Evolutionary conservation across 495 filamentous ascomycete genomes (phyloP), one percentile per base, ranked within the genome.

Genomic region (Halenospora varia): DNA sequence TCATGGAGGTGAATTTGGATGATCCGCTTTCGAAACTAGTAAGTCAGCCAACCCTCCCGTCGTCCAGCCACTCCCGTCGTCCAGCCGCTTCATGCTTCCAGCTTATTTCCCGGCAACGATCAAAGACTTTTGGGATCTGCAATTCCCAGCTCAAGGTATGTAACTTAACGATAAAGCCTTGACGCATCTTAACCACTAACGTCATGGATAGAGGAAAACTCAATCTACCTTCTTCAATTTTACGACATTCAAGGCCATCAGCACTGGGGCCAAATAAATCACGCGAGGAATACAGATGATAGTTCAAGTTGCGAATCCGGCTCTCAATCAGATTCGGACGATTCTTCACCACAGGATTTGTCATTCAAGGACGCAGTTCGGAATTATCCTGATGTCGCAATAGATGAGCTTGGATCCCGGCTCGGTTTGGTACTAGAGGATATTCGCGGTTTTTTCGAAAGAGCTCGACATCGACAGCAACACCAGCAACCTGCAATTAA

Each of bases 191-290:
- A 35, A 17, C 2, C 17, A 18, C 49, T 29, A n/a, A 26, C 15
- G 2, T 29, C 13, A 51, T 17, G 17, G 17, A 51, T 2, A 51
- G 49, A 39, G 49, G 20, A 26, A 35, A 51, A 51, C 10, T 29
- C 35, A 51, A 25, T 51, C 49, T 51, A 24, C 19, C 49, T 51
- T 10, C 11, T 51, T 24, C 24, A 35, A 20, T 51, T 51, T 29
- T 51, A 51, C 24, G 49, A 51, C 25, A 51, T 51, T 13, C 49
- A 51, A 51, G 17, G 25, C 25, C 35, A n/a, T 20, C 22, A 51
- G 20, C 19, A 51, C 15, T 51, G 49, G 49, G 49, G 22, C 10
- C 10, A 26, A 2, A 2, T 10, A 18, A 29, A 25, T 35, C 15
- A 6, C 25, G 49, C 49, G 15, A 25, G 11, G 10, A 19, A 26